Conservation (phyloP, 106 monocot species). For the Allium sativum region DNA sequence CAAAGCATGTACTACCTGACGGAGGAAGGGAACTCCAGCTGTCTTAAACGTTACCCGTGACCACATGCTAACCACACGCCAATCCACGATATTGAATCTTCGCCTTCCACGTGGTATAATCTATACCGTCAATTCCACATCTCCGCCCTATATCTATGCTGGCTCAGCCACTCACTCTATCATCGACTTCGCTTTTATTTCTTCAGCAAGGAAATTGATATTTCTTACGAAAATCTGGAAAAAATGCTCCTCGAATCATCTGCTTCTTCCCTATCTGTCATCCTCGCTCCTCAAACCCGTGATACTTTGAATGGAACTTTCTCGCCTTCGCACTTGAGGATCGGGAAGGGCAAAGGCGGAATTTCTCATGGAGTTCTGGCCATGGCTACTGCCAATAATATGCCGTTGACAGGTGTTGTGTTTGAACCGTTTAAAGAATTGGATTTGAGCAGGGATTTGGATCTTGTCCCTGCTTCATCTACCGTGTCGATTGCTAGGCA, state of each 20-base stretch:
- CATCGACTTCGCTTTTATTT: background rate
- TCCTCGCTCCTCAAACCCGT: constrained; percentile 5
- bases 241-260: constrained; percentile 11
- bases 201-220: background rate
- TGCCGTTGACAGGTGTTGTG: constrained; percentile 17
- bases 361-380: background rate
- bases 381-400: constrained; percentile 6
- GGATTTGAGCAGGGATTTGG: constrained; percentile 30
- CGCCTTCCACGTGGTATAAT: constrained; percentile 14
- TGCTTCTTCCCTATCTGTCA: background rate
- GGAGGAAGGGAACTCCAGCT: background rate
- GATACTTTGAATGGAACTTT: background rate
- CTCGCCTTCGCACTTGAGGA: background rate
- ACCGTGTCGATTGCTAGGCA: constrained; percentile 66
- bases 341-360: background rate
- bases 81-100: constrained; percentile 8
- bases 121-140: background rate
- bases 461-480: constrained; percentile 22
- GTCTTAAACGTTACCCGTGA: background rate
- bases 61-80: constrained; percentile 50
- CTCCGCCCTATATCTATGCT: background rate
- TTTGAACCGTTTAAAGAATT: constrained; percentile 61
- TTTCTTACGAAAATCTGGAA: background rate
- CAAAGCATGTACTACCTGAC: no score
- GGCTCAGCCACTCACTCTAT: background rate